These are phyloP conservation scores for Kwoniella heveanensis DNA, from an alignment of 768 basidiomycete genomes.

Conservation along the genomic window DNA sequence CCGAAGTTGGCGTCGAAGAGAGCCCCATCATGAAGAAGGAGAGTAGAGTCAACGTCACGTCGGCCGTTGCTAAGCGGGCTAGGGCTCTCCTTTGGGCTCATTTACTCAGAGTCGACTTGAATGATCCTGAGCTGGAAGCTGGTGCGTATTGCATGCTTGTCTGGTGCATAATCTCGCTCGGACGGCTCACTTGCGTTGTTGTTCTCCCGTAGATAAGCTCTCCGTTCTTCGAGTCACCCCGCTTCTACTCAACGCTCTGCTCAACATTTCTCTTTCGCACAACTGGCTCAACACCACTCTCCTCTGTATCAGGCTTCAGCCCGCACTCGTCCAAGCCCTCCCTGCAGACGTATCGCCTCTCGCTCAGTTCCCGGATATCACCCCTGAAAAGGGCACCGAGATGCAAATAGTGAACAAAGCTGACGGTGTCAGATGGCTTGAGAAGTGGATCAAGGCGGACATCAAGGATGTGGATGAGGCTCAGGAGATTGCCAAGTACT, in stretches of 20 bases:
- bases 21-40: conserved; percentile 34
- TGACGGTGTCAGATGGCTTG: conserved; percentile 60
- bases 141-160: conserved; percentile 62
- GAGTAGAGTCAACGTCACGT: conserved; percentile 45
- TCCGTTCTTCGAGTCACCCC: conserved; percentile 72
- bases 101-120: conserved; percentile 68
- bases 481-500: conserved; percentile 67
- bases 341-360: conserved; percentile 58
- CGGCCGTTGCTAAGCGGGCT: conserved; percentile 59
- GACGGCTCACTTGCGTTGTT: neutral
- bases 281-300: conserved; percentile 85
- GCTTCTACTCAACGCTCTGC: conserved; percentile 72
- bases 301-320: conserved; percentile 76
- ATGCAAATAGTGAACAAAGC: conserved; percentile 49
- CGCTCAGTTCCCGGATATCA: conserved; percentile 77
- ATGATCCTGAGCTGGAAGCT: conserved; percentile 63
- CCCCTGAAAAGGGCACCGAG: conserved; percentile 55
- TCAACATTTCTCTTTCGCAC: conserved; percentile 79
- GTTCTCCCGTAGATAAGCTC: conserved; percentile 65
- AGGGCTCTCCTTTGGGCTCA: conserved; percentile 81
- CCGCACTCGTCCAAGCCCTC: conserved; percentile 80
- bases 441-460: conserved; percentile 42
- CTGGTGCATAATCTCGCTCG: neutral
- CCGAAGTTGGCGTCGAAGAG: conserved; percentile 48
- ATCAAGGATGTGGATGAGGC: conserved; percentile 58